Conservation (phyloP, 768 basidiomycete species). For the Psilocybe tampanensis region DNA sequence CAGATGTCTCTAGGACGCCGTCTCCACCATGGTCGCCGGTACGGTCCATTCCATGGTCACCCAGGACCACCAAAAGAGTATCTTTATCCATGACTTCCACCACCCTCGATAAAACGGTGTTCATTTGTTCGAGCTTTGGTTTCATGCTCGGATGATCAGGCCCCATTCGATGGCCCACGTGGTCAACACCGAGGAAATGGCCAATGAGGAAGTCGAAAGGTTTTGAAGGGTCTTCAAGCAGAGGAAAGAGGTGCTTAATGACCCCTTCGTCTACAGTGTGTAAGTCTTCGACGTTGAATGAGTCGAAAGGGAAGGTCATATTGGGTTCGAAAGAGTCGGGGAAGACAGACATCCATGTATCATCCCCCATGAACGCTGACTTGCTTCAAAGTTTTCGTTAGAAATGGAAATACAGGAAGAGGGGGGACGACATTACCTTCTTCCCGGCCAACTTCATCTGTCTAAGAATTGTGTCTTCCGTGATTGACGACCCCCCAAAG, state of each 20-base stretch:
- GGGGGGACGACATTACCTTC: constrained; percentile 43
- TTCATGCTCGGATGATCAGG: constrained; percentile 88
- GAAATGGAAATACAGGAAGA: neutral
- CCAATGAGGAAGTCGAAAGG: constrained; percentile 89
- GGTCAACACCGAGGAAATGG: constrained; percentile 95
- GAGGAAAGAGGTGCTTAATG: constrained; percentile 78
- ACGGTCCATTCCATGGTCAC: constrained; percentile 97
- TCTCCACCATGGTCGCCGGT: constrained; percentile 97
- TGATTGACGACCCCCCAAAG: constrained; percentile 84
- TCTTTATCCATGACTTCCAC: constrained; percentile 81
- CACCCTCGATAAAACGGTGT: constrained; percentile 70
- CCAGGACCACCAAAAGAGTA: constrained; percentile 88
- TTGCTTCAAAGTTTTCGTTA: constrained; percentile 33
- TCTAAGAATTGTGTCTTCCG: constrained; percentile 85
- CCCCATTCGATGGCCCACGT: constrained; percentile 93
- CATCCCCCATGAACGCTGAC: constrained; percentile 93
- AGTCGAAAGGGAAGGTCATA: constrained; percentile 86
- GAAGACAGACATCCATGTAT: constrained; percentile 94
- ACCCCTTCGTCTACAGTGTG: constrained; percentile 96
- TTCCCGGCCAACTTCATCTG: constrained; percentile 66
- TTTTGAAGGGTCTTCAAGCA: constrained; percentile 53
- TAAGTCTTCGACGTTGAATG: constrained; percentile 98
- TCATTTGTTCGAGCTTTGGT: constrained; percentile 87
- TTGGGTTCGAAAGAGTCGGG: constrained; percentile 72
- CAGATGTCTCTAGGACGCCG: constrained; percentile 77